phyloP scores from a whole-genome alignment of 176 grass and related monocot species.

The Musa schizocarpa region DNA sequence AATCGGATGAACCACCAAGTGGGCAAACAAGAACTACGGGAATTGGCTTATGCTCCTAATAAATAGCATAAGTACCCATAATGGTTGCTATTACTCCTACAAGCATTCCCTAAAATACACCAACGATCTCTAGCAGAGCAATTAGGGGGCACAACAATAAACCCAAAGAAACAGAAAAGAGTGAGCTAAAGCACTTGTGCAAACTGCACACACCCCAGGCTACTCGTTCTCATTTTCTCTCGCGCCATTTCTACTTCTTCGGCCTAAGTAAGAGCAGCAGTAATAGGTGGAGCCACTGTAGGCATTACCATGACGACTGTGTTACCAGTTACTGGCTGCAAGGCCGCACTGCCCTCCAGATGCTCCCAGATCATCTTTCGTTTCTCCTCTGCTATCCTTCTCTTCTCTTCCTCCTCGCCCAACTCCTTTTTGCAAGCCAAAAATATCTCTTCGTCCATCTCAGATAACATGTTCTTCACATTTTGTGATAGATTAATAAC shows the following conservation, averaged over 20 bases:
- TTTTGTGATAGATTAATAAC: conserved; percentile 86
- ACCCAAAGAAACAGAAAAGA: too few species aligned
- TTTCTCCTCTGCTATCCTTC: conserved; percentile 31
- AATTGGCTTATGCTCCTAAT: too few species aligned
- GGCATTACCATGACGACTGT: conserved; percentile 33
- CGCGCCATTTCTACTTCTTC: not conserved
- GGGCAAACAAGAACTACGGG: too few species aligned
- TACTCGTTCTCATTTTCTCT: not conserved
- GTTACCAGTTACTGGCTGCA: conserved; percentile 40
- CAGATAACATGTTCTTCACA: conserved; percentile 71
- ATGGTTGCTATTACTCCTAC: too few species aligned
- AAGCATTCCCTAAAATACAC: too few species aligned
- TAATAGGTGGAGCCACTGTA: conserved; percentile 30
- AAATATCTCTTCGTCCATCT: conserved; percentile 76
- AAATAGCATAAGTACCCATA: too few species aligned
- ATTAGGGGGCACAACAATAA: too few species aligned
- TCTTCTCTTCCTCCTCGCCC: conserved; percentile 70
- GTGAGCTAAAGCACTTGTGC: too few species aligned
- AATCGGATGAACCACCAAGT: too few species aligned
- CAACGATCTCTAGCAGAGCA: too few species aligned
- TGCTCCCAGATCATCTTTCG: conserved; percentile 77
- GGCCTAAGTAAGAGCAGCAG: conserved; percentile 36
- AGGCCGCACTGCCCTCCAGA: conserved; percentile 37
- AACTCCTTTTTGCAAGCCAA: conserved; percentile 62
- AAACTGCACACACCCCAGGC: too few species aligned